Evolutionary conservation across 352 stramenopile species (phyloP), one percentile per base, ranked within the genome.

Genomic region (Globisporangium spinosum): DNA sequence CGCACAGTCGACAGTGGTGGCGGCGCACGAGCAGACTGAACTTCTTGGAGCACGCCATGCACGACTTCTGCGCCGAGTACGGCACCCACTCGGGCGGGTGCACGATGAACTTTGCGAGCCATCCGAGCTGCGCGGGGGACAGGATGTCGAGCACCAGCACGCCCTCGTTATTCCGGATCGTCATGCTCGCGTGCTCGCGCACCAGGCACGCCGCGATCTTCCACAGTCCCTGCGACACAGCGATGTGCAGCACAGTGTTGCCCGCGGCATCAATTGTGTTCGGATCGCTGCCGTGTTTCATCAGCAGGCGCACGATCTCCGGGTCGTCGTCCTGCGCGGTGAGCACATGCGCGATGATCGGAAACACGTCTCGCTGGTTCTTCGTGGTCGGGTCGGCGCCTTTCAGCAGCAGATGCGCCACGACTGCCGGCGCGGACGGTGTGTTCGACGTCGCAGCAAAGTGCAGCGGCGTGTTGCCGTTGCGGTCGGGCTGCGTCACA

Each of bases 1-100:
- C 87, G 63, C 87, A 95, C 29, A 95, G 77, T 27, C 87, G 81
- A 61, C 87, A 95, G 75, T 95, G 87, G 61, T 95, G 87, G 23
- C 83, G 82, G 13, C 87, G 83, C 63, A 91, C 79, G 6, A 95
- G 71, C 22, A 95, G 64, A 6, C 73, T 71, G 58, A 95, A 95
- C 65, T 84, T 85, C 43, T 76, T 73, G 20, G 77, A 77, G 61
- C 87, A 95, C 20, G 87, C 77, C 83, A 93, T 93, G 64, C 87
- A 95, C 0, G 74, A 75, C 51, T 82, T 85, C 64, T 91, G 83
- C 17, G 79, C 72, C n/a, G 76, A 70, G 63, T 78, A 81, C 7
- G 83, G 75, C 51, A 92, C 85, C 87, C 85, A 93, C 64, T 91
- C 79, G 34, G 86, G 85, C n/a, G 82, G 73, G 62, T 87, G 73